A percentile compares a stretch with the other conserved stretches of the same genome.
phyloP scores from a whole-genome alignment of 2,329 filamentous ascomycete genomes.

The Seiridium unicorne region DNA sequence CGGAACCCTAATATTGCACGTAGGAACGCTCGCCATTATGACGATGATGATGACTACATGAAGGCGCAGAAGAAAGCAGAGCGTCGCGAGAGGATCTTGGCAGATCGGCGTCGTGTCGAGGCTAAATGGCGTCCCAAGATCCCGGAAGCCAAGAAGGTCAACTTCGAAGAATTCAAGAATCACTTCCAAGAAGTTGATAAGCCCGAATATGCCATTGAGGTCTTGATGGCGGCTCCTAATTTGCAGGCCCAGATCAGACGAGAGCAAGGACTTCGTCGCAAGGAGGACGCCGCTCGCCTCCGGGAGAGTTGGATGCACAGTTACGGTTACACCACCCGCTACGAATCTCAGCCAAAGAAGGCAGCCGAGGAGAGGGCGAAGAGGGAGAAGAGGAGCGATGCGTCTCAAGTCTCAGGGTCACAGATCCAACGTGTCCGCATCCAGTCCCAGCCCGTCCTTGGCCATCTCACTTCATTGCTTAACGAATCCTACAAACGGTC shows the following conservation, averaged over 20 bases:
- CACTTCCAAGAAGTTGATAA: conserved; percentile 31
- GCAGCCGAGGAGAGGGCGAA: conserved; percentile 17
- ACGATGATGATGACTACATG: conserved; percentile 26
- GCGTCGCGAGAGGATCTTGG: conserved; percentile 33
- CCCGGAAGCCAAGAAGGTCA: conserved; percentile 36
- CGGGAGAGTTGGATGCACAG: conserved; percentile 27
- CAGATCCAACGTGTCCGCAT: conserved; percentile 36
- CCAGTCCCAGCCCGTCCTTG: conserved; percentile 38
- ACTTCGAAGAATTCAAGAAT: conserved; percentile 44
- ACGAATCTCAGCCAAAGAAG: conserved; percentile 9
- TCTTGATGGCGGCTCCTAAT: conserved; percentile 26
- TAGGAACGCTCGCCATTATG: neutral
- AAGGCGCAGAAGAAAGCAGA: conserved; percentile 33
- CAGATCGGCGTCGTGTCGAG: conserved; percentile 31
- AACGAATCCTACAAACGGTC: conserved; percentile 31
- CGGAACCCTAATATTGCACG: neutral
- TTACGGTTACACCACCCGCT: conserved; percentile 11
- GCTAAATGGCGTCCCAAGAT: conserved; percentile 41
- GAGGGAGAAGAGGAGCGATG: conserved; percentile 20
- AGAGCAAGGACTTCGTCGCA: conserved; percentile 21
- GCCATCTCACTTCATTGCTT: conserved; percentile 30
- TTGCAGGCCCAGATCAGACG: neutral
- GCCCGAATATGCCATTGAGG: conserved; percentile 37
- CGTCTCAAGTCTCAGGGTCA: conserved; percentile 11
- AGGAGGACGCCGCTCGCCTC: conserved; percentile 32